Evolutionary conservation across 2,329 filamentous ascomycete genomes (phyloP).

Genomic region (Gaeumannomyces sp.): DNA sequence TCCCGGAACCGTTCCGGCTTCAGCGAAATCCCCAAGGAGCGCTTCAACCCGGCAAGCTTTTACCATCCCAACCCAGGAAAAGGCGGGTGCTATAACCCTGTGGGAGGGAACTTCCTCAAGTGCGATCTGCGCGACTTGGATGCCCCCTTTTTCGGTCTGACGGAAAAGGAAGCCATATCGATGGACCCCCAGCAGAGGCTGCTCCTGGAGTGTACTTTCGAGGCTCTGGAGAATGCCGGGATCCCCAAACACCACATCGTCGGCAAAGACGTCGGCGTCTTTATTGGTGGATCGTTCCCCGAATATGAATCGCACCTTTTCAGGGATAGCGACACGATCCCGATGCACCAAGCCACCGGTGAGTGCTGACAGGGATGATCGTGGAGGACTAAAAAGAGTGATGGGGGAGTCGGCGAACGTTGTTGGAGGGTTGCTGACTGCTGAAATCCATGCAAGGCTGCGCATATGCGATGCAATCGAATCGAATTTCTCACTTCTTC

Average conservation of each 20-base stretch:
- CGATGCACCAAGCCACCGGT: conserved; percentile 47
- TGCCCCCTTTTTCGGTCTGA: conserved; percentile 47
- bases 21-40: conserved; percentile 35
- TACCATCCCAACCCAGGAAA: conserved; percentile 38
- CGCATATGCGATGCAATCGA: conserved; percentile 46
- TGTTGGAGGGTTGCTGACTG: background rate
- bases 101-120: conserved; percentile 37
- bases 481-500: conserved; percentile 49
- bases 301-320: conserved; percentile 42
- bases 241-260: conserved; percentile 40
- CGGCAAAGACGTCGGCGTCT: conserved; percentile 43
- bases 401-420: background rate
- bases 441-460: conserved; percentile 26
- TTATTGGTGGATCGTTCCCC: conserved; percentile 39
- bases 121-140: conserved; percentile 42
- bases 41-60: conserved; percentile 36
- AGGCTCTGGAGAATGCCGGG: too few species aligned
- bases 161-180: conserved; percentile 41
- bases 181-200: conserved; percentile 51
- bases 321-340: conserved; percentile 38
- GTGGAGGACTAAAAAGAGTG: background rate
- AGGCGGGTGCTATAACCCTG: conserved; percentile 32
- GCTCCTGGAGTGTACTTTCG: conserved; percentile 46
- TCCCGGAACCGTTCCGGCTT: conserved; percentile 34
- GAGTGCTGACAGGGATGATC: conserved; percentile 16